Evolutionary conservation across 2,329 filamentous ascomycete species (phyloP), one percentile per base, ranked within the genome.

Genomic region (Cercospora sp.): DNA sequence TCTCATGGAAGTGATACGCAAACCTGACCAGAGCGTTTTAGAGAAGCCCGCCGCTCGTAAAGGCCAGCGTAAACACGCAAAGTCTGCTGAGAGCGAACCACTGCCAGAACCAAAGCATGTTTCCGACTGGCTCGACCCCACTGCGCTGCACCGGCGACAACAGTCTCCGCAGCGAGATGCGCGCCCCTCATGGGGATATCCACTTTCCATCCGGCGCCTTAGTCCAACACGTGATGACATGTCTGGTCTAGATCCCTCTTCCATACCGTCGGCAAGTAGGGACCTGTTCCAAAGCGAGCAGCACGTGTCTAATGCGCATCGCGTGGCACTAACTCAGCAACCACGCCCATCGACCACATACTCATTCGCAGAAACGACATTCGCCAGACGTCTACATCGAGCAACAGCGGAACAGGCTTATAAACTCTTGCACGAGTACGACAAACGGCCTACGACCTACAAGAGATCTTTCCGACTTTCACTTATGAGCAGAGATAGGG

Each of bases 311-410:
- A 1, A 40, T n/a, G 33, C 26, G 59, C 26, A 62, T 33, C 33
- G 57, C 2, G 20, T 66, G 13, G 58, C 69, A 20, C 16, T 68
- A 1, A 60, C 66, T 5, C 63, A 55, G 4, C 36, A 62, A 4
- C 36, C 71, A 4, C 59, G 40, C 5, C 58, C 68, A 13, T 85
- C 87, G 0, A 80, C 77, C 23, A 88, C 87, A 0, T 89, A 89
- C 76, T 84, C 87, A 9, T 85, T 86, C 65, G 83, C 87, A 31
- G 91, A 94, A 77, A 80, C 83, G 1, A 89, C 85, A 0, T 94
- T 96, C 72, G 88, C 88, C 10, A 87, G 91, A 7, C 85, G 90
- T 4, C 81, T 96, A 4, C 90, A 92, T 60, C 87, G 92, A 40
- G 33, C 33, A 40, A 40, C 33, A 40, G 13, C 33, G 12, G 33